A percentile compares a stretch with the other conserved stretches of the same genome.
Evolutionary conservation across 2,329 filamentous ascomycete species (phyloP).

Genomic region (Cercospora zeina): DNA sequence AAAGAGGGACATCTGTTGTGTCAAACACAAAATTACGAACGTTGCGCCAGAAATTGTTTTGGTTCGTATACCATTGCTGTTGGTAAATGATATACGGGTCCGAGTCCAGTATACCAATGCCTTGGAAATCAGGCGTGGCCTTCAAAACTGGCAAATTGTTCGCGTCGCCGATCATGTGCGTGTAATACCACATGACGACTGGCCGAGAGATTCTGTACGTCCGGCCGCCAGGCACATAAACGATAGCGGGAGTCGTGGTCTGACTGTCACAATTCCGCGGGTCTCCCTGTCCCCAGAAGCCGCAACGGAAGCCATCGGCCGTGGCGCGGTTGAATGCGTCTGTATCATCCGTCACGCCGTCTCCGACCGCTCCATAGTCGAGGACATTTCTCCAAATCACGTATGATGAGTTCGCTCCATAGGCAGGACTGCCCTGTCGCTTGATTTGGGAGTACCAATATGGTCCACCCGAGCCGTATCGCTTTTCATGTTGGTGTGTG

Average conservation of each 20-base stretch:
- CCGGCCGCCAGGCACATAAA: conserved; percentile 82
- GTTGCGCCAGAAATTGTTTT: conserved; percentile 57
- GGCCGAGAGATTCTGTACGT: conserved; percentile 79
- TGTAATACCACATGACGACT: conserved; percentile 87
- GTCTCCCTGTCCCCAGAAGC: conserved; percentile 13
- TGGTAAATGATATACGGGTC: conserved; percentile 40
- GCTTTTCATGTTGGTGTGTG: conserved; percentile 33
- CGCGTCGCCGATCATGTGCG: conserved; percentile 84
- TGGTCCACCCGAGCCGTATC: conserved; percentile 34
- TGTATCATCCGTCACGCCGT: conserved; percentile 79
- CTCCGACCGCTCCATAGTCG: conserved; percentile 52
- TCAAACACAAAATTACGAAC: conserved; percentile 60
- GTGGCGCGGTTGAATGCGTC: conserved; percentile 46
- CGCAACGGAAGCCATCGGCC: conserved; percentile 37
- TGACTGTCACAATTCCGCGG: conserved; percentile 67
- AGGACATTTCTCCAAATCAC: conserved; percentile 53
- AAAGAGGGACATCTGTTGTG: conserved; percentile 39
- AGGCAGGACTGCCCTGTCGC: conserved; percentile 45
- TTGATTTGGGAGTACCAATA: conserved; percentile 48
- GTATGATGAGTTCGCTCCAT: conserved; percentile 43
- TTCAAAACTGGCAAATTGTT: conserved; percentile 63
- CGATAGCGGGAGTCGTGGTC: conserved; percentile 76
- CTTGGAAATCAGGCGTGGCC: conserved; percentile 37
- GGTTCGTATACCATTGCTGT: conserved; percentile 40
- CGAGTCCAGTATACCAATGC: conserved; percentile 39